Percentiles rank a stretch among this genome's conserved stretches.
These are phyloP conservation scores for Yamadazyma blattariae DNA, from an alignment of 1,139 yeast species.

Conservation along the genomic window DNA sequence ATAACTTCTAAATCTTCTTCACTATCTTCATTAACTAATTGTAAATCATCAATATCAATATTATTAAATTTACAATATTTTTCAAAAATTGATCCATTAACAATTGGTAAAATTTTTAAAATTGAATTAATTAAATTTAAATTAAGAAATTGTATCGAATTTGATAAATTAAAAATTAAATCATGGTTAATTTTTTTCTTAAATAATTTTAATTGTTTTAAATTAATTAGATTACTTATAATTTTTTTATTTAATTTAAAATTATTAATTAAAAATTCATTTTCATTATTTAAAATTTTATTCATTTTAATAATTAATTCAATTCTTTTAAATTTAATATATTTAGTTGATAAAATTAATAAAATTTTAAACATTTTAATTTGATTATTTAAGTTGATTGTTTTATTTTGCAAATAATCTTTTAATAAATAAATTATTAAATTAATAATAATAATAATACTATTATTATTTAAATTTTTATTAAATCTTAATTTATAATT, in stretches of 20 bases:
- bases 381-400: constrained; percentile 2
- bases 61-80: constrained; percentile 40
- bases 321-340: constrained; percentile 27
- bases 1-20: constrained; percentile 9
- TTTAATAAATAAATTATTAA: constrained; percentile 26
- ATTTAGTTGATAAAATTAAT: constrained; percentile 28
- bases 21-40: constrained; percentile 11
- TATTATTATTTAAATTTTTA: constrained; percentile 11
- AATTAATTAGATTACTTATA: constrained; percentile 27
- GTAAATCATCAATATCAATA: constrained; percentile 21
- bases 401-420: constrained; percentile 5
- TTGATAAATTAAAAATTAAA: constrained; percentile 11
- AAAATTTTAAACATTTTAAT: constrained; percentile 31
- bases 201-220: constrained; percentile 32
- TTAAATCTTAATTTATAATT: constrained; percentile 12
- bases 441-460: constrained; percentile 18
- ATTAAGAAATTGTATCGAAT: constrained; percentile 24
- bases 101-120: constrained; percentile 28
- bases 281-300: constrained; percentile 21
- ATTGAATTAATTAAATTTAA: constrained; percentile 29
- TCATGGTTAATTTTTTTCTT: constrained; percentile 4
- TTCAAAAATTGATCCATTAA: constrained; percentile 41
- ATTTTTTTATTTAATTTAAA: constrained; percentile 38
- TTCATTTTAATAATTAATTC: constrained; percentile 23
- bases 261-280: constrained; percentile 33